These are phyloP conservation scores for Camelina sativa DNA, from an alignment of 345 rosid genomes.

Conservation along the genomic window DNA sequence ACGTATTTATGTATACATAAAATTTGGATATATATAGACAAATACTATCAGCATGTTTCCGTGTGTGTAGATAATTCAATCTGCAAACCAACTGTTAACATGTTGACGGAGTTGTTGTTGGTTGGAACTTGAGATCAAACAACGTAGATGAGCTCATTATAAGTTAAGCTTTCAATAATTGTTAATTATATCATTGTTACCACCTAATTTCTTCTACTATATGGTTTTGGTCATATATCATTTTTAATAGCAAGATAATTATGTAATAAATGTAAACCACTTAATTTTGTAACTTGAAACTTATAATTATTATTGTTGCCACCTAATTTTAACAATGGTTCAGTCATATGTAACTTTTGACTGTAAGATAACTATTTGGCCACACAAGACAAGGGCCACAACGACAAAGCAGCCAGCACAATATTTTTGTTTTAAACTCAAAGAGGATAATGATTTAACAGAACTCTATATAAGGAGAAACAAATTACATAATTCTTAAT, in stretches of 20 bases:
- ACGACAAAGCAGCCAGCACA: too few species aligned
- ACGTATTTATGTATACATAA: too few species aligned
- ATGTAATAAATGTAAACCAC: not conserved
- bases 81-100: constrained; percentile 12
- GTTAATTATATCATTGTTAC: not conserved
- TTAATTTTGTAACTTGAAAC: not conserved
- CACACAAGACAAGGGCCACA: too few species aligned
- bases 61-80: constrained; percentile 13
- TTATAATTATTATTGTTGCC: constrained; percentile 2
- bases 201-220: constrained; percentile 24
- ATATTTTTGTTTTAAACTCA: too few species aligned
- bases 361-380: not conserved
- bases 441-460: too few species aligned
- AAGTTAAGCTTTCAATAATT: not conserved
- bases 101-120: constrained; percentile 25
- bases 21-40: too few species aligned
- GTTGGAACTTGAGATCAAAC: constrained; percentile 11
- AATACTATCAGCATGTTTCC: not conserved
- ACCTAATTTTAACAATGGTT: constrained; percentile 15
- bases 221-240: not conserved
- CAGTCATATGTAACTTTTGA: not conserved
- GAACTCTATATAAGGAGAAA: too few species aligned
- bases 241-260: not conserved
- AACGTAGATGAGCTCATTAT: constrained; percentile 24
- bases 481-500: too few species aligned